These are phyloP conservation scores for Knoxdaviesia capensis DNA, from an alignment of 2,329 filamentous ascomycete species.

Conservation along the genomic window DNA sequence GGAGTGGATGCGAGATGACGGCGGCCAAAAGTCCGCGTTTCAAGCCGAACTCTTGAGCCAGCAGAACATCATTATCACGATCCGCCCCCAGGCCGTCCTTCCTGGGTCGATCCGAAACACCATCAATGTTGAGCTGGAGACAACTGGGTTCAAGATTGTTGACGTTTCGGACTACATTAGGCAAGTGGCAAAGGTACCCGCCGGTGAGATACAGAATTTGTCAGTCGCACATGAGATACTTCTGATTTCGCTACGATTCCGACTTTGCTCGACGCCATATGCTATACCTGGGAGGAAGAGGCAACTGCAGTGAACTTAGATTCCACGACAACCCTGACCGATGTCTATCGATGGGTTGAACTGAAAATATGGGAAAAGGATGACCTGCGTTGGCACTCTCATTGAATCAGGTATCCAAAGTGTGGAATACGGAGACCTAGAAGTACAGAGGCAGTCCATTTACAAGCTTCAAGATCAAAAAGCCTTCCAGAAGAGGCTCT, in stretches of 20 bases:
- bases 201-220: neutral
- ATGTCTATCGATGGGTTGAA: slow-evolving; percentile 2
- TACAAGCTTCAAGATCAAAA: too few relatives aligned
- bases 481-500: too few relatives aligned
- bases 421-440: too few relatives aligned
- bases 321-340: neutral
- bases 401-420: too few relatives aligned
- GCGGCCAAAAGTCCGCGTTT: slow-evolving; percentile 9
- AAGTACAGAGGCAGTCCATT: too few relatives aligned
- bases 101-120: neutral
- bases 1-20: slow-evolving; percentile 3
- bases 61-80: slow-evolving; percentile 17
- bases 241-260: slow-evolving; percentile 1
- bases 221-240: neutral
- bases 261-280: slow-evolving; percentile 3
- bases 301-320: too few relatives aligned
- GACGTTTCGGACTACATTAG: neutral
- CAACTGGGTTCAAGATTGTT: neutral
- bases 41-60: slow-evolving; percentile 12
- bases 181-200: too few relatives aligned
- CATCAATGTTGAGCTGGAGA: neutral
- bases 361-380: slow-evolving; percentile 2
- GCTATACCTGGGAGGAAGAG: slow-evolving; percentile 1
- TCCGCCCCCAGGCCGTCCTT: neutral
- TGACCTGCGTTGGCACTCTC: neutral